Evolutionary conservation across 345 rosid species (phyloP), one percentile per base, ranked within the genome.

Genomic region (Linum tenue): DNA sequence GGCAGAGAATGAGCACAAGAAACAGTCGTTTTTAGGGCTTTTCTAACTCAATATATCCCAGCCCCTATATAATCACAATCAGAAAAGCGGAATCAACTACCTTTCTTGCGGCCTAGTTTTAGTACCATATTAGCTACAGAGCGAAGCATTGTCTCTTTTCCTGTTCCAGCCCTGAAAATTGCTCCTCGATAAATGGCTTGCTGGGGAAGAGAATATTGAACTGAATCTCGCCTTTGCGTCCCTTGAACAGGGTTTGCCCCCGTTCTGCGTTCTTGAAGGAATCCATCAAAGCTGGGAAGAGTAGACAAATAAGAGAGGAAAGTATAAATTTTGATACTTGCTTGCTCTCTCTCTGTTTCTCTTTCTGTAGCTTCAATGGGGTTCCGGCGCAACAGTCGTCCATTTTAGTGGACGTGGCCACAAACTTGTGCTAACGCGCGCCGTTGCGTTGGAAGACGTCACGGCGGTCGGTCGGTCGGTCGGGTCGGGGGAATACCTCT

Each of bases 91-190:
- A 84, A 82, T 85, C 86, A 60, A 81, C 89, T 84, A 81, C 88
- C 84, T 90, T 87, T 83, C 90, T 90, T 85, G 81, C 16, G 55
- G 50, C 64, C 59, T 64, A 82, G 84, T 86, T 85, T 41, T 59
- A 40, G 72, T 40, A 62, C 56, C 59, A 1, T 17, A 48, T 55
- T 53, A 59, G 5, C 41, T 39, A 11, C 14, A 31, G 38, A 36
- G 39, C 39, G 37, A 37, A 40, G 50, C 22, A 14, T 16, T 14
- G 16, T 44, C 51, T 7, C 12, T 44, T 44, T 44, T 44, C 11
- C 51, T 14, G 8, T 7, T 8, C 3, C 51, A 44, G 51, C 51
- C 11, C 12, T 14, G 31, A 22, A 22, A 22, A 44, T 44, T 44
- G 12, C 51, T 14, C 12, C 12, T 9, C 12, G 12, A 14, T 7